A percentile compares a stretch with the other conserved stretches of the same genome.
phyloP scores from a whole-genome alignment of 2,329 filamentous ascomycete genomes.

The Cryoendolithus antarcticus region DNA sequence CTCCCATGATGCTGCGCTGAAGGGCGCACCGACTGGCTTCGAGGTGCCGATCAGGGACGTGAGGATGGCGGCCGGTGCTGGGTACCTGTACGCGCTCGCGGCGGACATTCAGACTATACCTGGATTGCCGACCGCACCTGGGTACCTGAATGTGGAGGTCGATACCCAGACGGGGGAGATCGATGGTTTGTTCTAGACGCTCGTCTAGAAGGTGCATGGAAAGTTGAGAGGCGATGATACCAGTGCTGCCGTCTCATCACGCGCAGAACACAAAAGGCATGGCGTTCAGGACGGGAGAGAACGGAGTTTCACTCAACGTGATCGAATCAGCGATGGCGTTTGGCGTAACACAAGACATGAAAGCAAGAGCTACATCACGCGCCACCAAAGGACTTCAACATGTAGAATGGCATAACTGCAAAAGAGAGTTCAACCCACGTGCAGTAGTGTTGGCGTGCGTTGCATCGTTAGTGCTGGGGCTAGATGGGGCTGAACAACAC shows the following conservation, averaged over 20 bases:
- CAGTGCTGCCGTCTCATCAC: constrained; percentile 5
- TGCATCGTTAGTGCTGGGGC: too few relatives aligned
- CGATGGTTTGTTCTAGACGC: constrained; percentile 64
- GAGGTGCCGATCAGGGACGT: constrained; percentile 92
- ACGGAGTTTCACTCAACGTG: constrained; percentile 1
- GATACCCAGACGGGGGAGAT: constrained; percentile 41
- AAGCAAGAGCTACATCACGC: too few relatives aligned
- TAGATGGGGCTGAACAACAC: too few relatives aligned
- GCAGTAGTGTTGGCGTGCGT: too few relatives aligned
- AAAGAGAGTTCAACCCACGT: too few relatives aligned
- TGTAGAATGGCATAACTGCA: too few relatives aligned
- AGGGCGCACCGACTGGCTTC: constrained; percentile 90
- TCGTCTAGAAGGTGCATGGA: background rate
- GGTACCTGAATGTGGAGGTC: constrained; percentile 85
- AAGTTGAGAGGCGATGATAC: background rate
- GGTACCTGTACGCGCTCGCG: constrained; percentile 87
- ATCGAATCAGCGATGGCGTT: background rate
- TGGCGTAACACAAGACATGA: too few relatives aligned
- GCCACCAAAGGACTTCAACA: too few relatives aligned
- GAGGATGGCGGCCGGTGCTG: constrained; percentile 82
- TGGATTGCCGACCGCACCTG: constrained; percentile 84
- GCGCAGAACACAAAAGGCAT: background rate
- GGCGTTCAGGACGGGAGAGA: too few relatives aligned
- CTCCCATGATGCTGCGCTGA: constrained; percentile 82
- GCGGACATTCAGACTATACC: constrained; percentile 98